Base-by-base conservation (phyloP, 2,329 filamentous ascomycete species). In the Emergomyces pasteurianus region DNA sequence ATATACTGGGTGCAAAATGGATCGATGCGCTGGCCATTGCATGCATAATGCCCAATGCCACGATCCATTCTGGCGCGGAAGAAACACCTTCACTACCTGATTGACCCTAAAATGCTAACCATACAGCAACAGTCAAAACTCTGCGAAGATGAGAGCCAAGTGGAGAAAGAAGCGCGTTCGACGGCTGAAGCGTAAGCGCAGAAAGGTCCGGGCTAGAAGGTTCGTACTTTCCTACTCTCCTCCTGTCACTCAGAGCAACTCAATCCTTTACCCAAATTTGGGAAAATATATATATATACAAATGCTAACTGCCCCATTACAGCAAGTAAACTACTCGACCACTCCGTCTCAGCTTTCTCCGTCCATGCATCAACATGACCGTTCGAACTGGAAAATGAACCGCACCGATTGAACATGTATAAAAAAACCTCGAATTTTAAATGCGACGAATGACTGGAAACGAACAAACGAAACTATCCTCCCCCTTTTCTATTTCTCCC, bases 91-190 rank as follows among this genome's bases (percentile, higher is more conserved):
- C 7, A 54, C 26, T 8, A n/a, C 4, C n/a, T 21, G 18, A 34
- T 38, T 3, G 21, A 18, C 18, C 14, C 31, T 7, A 31, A 23
- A 38, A 43, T 52, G 54, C 61, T 66, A 60, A 66, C 62, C 46
- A 54, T 43, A 43, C 8, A 26, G 23, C 34, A 43, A 57, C 23
- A 65, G 64, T 69, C 70, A 71, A 69, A 68, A 66, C 68, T 74
- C 72, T 75, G 69, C 73, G 74, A 77, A 76, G 74, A 87, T 87
- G 85, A 87, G 92, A 94, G 92, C 91, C 78, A 97, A 97, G 86
- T 97, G 94, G 94, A 94, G 92, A 86, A 99, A 99, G 89, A 99
- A 99, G 92, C 86, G 94, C 80, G 92, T 96, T 82, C 86, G 94
- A 76, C 88, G 94, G 81, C 90, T 99, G 80, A 97, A 97, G 89